phyloP scores from a whole-genome alignment of 345 rosid genomes.

The Heritiera littoralis region DNA sequence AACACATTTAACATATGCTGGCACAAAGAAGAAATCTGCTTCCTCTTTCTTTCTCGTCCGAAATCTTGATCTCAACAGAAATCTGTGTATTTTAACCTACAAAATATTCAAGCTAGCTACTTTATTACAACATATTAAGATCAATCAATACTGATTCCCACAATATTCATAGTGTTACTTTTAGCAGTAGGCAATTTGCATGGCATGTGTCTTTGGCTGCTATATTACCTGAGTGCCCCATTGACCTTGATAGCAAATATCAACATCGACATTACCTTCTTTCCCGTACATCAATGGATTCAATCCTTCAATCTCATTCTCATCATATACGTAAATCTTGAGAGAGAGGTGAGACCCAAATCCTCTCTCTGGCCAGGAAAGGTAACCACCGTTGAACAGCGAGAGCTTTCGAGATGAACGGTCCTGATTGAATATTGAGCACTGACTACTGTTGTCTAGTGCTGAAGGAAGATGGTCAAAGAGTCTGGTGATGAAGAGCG shows the following conservation, averaged over 20 bases:
- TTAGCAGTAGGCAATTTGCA: too few relatives aligned
- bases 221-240: constrained; percentile 41
- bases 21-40: constrained; percentile 53
- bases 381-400: constrained; percentile 19
- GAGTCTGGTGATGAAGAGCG: constrained; percentile 19
- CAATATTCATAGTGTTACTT: neutral
- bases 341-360: constrained; percentile 33
- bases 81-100: constrained; percentile 46
- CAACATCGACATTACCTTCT: constrained; percentile 31
- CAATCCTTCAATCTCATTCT: constrained; percentile 41
- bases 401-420: constrained; percentile 19
- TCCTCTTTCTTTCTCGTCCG: constrained; percentile 44
- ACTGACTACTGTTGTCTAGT: neutral
- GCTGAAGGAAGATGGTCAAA: neutral
- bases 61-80: constrained; percentile 37
- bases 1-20: constrained; percentile 48
- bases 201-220: neutral
- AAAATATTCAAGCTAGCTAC: neutral
- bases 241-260: constrained; percentile 38
- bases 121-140: neutral
- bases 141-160: neutral
- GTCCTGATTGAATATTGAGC: neutral
- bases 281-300: constrained; percentile 40
- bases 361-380: constrained; percentile 37
- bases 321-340: constrained; percentile 49